Evolutionary conservation across 1,139 yeast species (phyloP).

Genomic region (Saccharomycopsis hybrid): DNA sequence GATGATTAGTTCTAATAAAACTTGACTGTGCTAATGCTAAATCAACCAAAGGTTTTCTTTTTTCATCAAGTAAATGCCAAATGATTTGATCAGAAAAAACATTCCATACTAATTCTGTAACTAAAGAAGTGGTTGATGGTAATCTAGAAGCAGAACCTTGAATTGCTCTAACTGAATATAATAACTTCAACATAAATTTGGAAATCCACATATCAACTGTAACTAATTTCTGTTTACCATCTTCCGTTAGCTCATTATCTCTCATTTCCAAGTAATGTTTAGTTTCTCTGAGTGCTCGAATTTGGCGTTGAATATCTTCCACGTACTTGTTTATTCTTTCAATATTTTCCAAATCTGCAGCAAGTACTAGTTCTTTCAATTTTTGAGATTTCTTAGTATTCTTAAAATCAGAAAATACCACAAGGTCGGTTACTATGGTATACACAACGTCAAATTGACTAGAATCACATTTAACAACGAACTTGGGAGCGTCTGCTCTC

Average conservation of each 20-base stretch:
- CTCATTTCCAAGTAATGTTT: constrained; percentile 28
- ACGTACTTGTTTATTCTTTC: constrained; percentile 49
- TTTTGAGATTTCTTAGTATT: constrained; percentile 43
- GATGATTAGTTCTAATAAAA: constrained; percentile 53
- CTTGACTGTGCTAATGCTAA: constrained; percentile 58
- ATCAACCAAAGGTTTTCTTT: constrained; percentile 62
- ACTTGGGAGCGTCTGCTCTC: constrained; percentile 61
- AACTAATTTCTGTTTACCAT: constrained; percentile 29
- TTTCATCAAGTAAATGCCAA: constrained; percentile 61
- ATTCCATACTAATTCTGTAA: constrained; percentile 40
- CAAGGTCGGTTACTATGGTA: constrained; percentile 55
- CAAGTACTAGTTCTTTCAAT: constrained; percentile 52
- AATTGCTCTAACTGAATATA: constrained; percentile 17
- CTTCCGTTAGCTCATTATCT: not conserved
- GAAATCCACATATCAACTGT: constrained; percentile 30
- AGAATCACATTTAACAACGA: constrained; percentile 68
- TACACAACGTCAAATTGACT: constrained; percentile 64
- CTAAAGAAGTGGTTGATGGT: constrained; percentile 22
- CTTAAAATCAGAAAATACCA: constrained; percentile 50
- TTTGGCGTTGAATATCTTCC: constrained; percentile 47
- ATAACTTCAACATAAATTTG: constrained; percentile 22
- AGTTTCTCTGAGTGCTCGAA: constrained; percentile 40
- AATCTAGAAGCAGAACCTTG: constrained; percentile 26
- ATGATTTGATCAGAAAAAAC: constrained; percentile 67
- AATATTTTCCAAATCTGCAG: constrained; percentile 64